A percentile compares a stretch with the other conserved stretches of the same genome.
Evolutionary conservation across 257 asterid genomes (phyloP).

Genomic region (Solanum tarapatanum): DNA sequence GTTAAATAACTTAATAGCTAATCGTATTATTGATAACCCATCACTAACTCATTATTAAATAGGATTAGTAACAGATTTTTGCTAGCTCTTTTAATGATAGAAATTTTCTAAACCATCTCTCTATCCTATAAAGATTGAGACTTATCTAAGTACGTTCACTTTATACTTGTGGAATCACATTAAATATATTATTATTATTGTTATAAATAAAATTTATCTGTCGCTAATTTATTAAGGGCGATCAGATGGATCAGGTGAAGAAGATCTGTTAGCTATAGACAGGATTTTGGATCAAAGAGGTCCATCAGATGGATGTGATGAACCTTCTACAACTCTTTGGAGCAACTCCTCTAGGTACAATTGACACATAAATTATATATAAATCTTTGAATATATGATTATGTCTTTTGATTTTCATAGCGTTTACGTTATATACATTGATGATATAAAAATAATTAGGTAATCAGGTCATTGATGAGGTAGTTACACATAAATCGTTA

Average conservation of each 20-base stretch:
- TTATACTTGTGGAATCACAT: no score
- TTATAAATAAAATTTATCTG: background rate
- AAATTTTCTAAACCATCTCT: background rate
- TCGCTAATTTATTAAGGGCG: constrained; percentile 11
- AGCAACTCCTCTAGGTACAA: background rate
- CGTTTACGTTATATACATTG: background rate
- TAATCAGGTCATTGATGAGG: background rate
- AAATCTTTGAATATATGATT: background rate
- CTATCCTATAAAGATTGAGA: background rate
- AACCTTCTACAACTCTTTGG: background rate
- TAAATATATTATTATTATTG: background rate
- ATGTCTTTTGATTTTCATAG: background rate
- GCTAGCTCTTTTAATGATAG: background rate
- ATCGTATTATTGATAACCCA: background rate
- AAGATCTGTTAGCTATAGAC: constrained; percentile 15
- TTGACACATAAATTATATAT: background rate
- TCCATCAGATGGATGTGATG: background rate
- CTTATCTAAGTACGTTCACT: no score
- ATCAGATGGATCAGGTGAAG: constrained; percentile 66
- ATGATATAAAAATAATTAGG: background rate
- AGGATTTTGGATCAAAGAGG: background rate
- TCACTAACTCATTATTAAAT: background rate
- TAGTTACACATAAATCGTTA: background rate
- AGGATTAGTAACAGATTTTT: background rate
- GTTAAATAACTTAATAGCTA: background rate